phyloP scores from a whole-genome alignment of 2,329 filamentous ascomycete genomes.

The Fusarium annulatum region DNA sequence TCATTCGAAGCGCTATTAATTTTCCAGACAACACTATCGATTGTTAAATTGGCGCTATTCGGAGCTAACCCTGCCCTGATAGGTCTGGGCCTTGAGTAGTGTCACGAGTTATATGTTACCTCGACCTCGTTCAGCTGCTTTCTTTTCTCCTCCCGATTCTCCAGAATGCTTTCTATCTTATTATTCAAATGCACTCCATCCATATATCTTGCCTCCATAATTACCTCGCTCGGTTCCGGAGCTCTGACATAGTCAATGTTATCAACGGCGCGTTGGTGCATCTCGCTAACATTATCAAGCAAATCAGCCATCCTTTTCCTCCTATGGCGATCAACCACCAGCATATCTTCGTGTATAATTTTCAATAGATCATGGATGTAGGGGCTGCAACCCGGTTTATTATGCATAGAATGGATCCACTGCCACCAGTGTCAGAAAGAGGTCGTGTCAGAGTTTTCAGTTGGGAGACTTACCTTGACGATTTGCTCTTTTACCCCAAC shows the following conservation, averaged over 20 bases:
- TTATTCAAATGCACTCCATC: background rate
- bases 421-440: background rate
- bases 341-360: background rate
- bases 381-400: background rate
- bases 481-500: background rate
- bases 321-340: background rate
- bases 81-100: background rate
- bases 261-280: background rate
- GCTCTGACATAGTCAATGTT: rapidly evolving
- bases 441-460: background rate
- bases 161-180: background rate
- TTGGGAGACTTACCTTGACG: background rate
- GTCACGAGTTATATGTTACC: background rate
- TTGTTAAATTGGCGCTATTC: background rate
- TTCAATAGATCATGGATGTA: background rate
- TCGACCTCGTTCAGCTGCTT: background rate
- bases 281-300: rapidly evolving
- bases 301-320: background rate
- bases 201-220: background rate
- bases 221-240: background rate
- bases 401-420: background rate
- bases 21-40: background rate
- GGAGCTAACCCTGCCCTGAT: background rate
- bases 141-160: background rate
- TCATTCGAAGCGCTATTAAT: background rate